A percentile compares a stretch with the other conserved stretches of the same genome.
Conservation (phyloP, 2,329 filamentous ascomycete species). For the Aspergillus hortae region DNA sequence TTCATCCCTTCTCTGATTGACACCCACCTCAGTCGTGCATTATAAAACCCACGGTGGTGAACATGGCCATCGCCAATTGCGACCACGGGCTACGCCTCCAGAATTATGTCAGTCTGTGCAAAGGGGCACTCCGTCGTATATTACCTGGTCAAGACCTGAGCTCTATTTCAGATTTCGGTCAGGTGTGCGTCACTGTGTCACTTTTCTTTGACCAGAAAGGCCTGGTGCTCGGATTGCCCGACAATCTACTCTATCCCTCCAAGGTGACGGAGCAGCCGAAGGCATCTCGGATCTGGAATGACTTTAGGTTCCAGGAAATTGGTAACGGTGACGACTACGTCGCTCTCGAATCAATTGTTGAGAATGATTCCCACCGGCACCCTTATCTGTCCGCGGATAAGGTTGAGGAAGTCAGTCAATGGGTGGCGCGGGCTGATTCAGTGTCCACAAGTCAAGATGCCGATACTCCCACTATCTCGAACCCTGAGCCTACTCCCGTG, state of each 20-base stretch:
- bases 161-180: constrained; percentile 11
- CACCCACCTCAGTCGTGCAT: constrained; percentile 16
- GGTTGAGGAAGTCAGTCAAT: constrained; percentile 25
- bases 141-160: constrained; percentile 17
- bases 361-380: constrained; percentile 12
- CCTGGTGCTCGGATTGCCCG: constrained; percentile 9
- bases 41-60: constrained; percentile 12
- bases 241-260: constrained; percentile 18
- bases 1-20: constrained; percentile 1
- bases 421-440: constrained; percentile 24
- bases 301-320: constrained; percentile 28
- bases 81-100: constrained; percentile 15
- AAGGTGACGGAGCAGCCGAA: constrained; percentile 16
- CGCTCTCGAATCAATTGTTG: constrained; percentile 10
- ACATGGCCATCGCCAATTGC: constrained; percentile 15
- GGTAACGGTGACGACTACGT: constrained; percentile 24
- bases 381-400: constrained; percentile 26
- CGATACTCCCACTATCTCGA: not conserved
- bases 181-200: constrained; percentile 22
- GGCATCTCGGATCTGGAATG: constrained; percentile 28
- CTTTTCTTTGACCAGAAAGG: constrained; percentile 15
- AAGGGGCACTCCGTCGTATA: constrained; percentile 17
- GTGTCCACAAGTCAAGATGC: constrained; percentile 6
- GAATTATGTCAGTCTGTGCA: constrained; percentile 18
- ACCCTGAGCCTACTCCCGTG: not conserved